Percentiles rank a stretch among this genome's conserved stretches.
Evolutionary conservation across 345 rosid species (phyloP).

Genomic region (Gossypioides kirkii): DNA sequence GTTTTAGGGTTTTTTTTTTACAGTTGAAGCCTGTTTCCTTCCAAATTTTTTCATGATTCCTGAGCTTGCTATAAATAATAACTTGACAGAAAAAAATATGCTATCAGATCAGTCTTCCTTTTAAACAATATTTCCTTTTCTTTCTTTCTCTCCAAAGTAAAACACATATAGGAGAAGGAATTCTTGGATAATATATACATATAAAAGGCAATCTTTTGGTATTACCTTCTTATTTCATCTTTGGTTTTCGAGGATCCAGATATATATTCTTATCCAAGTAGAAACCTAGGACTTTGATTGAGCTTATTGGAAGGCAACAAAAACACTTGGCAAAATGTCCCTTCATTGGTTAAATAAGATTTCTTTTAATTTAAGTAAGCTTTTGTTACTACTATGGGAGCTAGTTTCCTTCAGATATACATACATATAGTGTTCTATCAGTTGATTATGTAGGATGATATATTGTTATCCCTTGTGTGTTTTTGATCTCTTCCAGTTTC

Average conservation of each 20-base stretch:
- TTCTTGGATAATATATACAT: background rate
- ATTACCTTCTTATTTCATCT: background rate
- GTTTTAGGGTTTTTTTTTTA: slow-evolving; percentile 16
- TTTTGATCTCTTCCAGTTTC: background rate
- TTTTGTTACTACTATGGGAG: background rate
- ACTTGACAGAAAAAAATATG: background rate
- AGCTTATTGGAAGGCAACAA: background rate
- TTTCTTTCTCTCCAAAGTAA: background rate
- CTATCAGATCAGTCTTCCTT: background rate
- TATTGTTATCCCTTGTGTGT: background rate
- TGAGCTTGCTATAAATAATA: background rate
- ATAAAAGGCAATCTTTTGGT: background rate
- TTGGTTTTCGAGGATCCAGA: background rate
- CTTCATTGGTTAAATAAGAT: background rate
- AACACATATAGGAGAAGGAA: background rate
- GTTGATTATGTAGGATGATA: background rate
- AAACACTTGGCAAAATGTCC: background rate
- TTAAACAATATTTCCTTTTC: background rate
- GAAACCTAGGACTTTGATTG: background rate
- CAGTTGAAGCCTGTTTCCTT: background rate
- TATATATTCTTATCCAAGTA: background rate
- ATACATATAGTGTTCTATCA: no score
- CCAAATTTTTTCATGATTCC: background rate
- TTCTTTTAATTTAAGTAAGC: background rate
- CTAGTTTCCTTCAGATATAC: background rate